Evolutionary conservation across 805 yeast species (phyloP).

Genomic region (Lipomyces oligophaga): DNA sequence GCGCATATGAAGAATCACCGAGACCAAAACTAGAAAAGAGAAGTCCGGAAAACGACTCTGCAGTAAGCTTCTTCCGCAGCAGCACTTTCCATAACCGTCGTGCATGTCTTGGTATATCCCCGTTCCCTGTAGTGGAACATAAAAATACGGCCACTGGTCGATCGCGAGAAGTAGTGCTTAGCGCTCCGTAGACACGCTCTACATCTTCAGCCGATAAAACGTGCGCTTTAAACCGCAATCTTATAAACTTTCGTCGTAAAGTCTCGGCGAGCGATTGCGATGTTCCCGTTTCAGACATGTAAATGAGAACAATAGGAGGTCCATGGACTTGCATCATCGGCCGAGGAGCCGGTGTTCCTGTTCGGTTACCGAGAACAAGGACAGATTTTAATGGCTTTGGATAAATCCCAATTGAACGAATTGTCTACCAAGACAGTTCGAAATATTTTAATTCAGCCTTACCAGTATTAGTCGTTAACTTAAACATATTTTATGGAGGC

Average conservation of each 20-base stretch:
- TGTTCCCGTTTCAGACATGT: constrained; percentile 92
- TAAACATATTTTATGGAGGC: too few species aligned
- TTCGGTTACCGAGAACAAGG: too few species aligned
- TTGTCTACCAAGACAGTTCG: not conserved
- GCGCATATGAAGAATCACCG: constrained; percentile 90
- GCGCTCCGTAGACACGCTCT: constrained; percentile 37
- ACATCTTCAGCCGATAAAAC: constrained; percentile 58
- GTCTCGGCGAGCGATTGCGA: constrained; percentile 77
- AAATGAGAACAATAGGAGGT: constrained; percentile 55
- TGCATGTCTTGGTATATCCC: constrained; percentile 80
- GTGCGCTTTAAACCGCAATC: constrained; percentile 49
- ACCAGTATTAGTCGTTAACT: too few species aligned
- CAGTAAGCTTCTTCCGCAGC: constrained; percentile 61
- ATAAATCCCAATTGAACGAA: not conserved
- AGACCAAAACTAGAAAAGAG: constrained; percentile 75
- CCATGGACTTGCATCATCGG: too few species aligned
- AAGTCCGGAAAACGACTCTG: constrained; percentile 57
- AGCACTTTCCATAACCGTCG: constrained; percentile 70
- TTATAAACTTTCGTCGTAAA: constrained; percentile 53
- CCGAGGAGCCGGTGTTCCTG: too few species aligned
- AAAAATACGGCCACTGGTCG: constrained; percentile 49
- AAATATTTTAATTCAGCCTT: too few species aligned
- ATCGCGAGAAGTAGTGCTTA: not conserved
- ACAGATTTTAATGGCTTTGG: not conserved
- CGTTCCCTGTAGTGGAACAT: constrained; percentile 94